Percentiles rank a stretch among this genome's conserved stretches.
phyloP scores from a whole-genome alignment of 371 early-diverging fungal genomes.

The Mortierella sp. region DNA sequence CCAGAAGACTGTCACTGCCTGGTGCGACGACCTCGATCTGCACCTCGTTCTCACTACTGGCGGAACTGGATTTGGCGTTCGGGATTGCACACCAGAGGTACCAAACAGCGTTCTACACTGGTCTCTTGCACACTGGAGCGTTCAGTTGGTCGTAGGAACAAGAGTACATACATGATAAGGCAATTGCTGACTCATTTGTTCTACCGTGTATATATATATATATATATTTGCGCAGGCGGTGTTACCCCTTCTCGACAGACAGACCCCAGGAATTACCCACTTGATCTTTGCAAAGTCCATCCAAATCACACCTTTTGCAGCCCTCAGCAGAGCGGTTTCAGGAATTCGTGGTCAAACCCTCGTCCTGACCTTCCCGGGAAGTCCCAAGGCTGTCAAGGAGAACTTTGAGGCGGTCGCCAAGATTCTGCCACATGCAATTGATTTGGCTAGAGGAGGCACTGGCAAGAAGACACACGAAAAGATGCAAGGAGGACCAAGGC shows the following conservation, averaged over 20 bases:
- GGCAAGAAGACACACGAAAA: conserved; percentile 63
- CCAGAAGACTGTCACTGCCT: conserved; percentile 62
- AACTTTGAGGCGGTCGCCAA: conserved; percentile 78
- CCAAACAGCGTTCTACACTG: background rate
- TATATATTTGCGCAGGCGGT: conserved; percentile 79
- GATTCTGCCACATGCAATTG: conserved; percentile 87
- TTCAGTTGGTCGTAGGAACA: background rate
- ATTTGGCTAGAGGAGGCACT: conserved; percentile 70
- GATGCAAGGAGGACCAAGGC: conserved; percentile 54
- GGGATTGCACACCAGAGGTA: conserved; percentile 93
- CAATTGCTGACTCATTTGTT: background rate
- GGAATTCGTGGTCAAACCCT: conserved; percentile 81
- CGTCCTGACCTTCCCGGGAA: conserved; percentile 91
- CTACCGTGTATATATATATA: background rate
- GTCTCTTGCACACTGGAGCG: background rate
- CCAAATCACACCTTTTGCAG: conserved; percentile 88
- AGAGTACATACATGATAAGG: background rate
- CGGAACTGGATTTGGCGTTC: conserved; percentile 92
- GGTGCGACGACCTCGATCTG: conserved; percentile 63
- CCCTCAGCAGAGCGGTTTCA: conserved; percentile 86
- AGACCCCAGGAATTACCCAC: conserved; percentile 82
- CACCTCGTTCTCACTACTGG: conserved; percentile 89
- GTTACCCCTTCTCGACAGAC: conserved; percentile 74
- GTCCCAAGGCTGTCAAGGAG: conserved; percentile 87
- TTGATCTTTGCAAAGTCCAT: conserved; percentile 81